A percentile compares a stretch with the other conserved stretches of the same genome.
Conservation (phyloP, 2,329 filamentous ascomycete species). For the Verticillium klebahnii region DNA sequence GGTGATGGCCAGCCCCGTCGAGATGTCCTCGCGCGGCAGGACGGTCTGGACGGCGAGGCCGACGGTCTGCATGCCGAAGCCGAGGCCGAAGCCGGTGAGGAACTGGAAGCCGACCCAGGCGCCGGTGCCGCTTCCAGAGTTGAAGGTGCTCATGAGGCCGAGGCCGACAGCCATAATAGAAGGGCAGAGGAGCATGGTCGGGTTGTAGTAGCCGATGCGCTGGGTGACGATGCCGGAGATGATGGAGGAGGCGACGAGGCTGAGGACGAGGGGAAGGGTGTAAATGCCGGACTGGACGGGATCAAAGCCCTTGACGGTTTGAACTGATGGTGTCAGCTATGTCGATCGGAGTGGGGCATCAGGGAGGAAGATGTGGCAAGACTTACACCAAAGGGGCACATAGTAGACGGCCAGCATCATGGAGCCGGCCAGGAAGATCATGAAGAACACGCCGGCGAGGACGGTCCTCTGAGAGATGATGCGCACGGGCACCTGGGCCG, state of each 20-base stretch:
- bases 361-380: background rate
- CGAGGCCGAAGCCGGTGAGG: slow-evolving; percentile 36
- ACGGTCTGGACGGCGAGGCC: slow-evolving; percentile 42
- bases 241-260: slow-evolving; percentile 28
- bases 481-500: slow-evolving; percentile 37
- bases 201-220: slow-evolving; percentile 38
- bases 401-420: slow-evolving; percentile 28
- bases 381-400: slow-evolving; percentile 43
- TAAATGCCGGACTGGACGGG: slow-evolving; percentile 34
- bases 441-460: slow-evolving; percentile 24
- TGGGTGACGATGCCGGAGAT: slow-evolving; percentile 28
- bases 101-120: slow-evolving; percentile 43
- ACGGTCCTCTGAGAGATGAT: slow-evolving; percentile 36
- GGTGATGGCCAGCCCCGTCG: slow-evolving; percentile 38
- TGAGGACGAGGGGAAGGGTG: slow-evolving; percentile 35
- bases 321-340: slow-evolving; percentile 18
- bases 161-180: slow-evolving; percentile 28
- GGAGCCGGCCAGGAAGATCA: slow-evolving; percentile 33
- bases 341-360: too few relatives aligned
- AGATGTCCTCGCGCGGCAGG: slow-evolving; percentile 34
- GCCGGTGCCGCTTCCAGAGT: slow-evolving; percentile 22
- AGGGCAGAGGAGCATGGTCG: slow-evolving; percentile 32
- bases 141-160: slow-evolving; percentile 38
- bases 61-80: slow-evolving; percentile 38
- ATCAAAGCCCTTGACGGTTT: slow-evolving; percentile 34